Evolutionary conservation across 2,329 filamentous ascomycete genomes (phyloP), one percentile per base, ranked within the genome.

Genomic region (Ascochyta clinopodiicola): DNA sequence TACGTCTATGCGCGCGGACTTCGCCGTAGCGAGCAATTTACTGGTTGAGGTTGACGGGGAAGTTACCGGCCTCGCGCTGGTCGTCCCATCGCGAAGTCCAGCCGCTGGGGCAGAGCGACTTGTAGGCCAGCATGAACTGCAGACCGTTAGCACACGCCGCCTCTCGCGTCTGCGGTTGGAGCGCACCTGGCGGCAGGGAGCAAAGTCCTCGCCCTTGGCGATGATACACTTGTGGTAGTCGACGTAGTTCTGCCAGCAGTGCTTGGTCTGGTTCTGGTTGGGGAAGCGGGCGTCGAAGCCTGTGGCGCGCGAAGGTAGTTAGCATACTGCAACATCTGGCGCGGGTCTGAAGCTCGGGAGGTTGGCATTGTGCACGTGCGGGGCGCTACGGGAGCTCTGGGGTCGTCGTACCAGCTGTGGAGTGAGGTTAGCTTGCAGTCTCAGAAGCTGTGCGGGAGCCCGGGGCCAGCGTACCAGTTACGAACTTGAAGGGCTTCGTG

Each of bases 191-290:
- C 88, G 89, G 90, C 94, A 98, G 66, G 94, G 94, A 72, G 91
- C 89, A 80, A 98, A 98, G 77, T 97, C 93, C 85, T 98, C 94
- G 81, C 94, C 94, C 87, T 98, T 98, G 82, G 93, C 94, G 77
- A 89, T 84, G 81, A 97, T 92, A 85, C 95, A 99, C 87, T 99
- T 99, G 88, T 99, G 91, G 86, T 99, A 98, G 82, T 99, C 95
- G 84, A 99, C 95, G 83, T 99, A 99, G 87, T 99, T 99, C 81
- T 99, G 96, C 95, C 95, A 99, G 91, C 95, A 99, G 88, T 99
- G 93, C 90, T 97, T 97, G 82, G 93, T 88, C 80, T 95, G 91
- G 85, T 99, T 99, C 85, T 88, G 84, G 86, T 99, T 96, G 76
- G 95, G 95, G 84, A 98, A 99, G 80, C 95, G 94, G 81, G 95